Conservation (phyloP, 2,329 filamentous ascomycete genomes). For the Pseudogymnoascus sp. region DNA sequence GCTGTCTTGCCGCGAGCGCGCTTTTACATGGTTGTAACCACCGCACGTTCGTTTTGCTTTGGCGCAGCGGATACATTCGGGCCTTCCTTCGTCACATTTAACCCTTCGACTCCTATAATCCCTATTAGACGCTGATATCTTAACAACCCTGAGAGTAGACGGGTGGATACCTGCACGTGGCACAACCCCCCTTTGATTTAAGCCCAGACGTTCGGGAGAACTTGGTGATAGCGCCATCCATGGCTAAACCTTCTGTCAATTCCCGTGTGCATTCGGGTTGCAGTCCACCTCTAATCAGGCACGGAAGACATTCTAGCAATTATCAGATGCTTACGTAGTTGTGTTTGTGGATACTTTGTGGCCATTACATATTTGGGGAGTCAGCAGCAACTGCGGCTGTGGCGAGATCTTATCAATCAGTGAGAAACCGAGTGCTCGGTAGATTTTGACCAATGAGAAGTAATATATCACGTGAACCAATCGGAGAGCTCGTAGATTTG, state of each 20-base stretch:
- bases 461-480: not conserved
- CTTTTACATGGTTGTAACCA: constrained; percentile 41
- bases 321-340: not conserved
- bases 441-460: not conserved
- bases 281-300: not conserved
- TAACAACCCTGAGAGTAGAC: not conserved
- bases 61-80: constrained; percentile 52
- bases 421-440: not conserved
- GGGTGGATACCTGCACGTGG: constrained; percentile 2
- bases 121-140: not conserved
- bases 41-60: constrained; percentile 50
- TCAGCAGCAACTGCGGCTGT: not conserved
- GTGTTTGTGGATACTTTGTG: not conserved
- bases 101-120: constrained; percentile 34
- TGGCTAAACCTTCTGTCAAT: not conserved
- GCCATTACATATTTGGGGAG: not conserved
- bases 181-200: not conserved
- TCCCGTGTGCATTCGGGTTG: not conserved
- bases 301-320: not conserved
- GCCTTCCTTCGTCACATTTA: constrained; percentile 58
- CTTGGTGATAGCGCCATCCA: not conserved
- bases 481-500: not conserved
- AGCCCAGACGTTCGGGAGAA: not conserved
- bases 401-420: not conserved
- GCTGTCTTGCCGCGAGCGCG: not conserved